phyloP scores from a whole-genome alignment of 352 stramenopile genomes.

The Pythium guiyangense region DNA sequence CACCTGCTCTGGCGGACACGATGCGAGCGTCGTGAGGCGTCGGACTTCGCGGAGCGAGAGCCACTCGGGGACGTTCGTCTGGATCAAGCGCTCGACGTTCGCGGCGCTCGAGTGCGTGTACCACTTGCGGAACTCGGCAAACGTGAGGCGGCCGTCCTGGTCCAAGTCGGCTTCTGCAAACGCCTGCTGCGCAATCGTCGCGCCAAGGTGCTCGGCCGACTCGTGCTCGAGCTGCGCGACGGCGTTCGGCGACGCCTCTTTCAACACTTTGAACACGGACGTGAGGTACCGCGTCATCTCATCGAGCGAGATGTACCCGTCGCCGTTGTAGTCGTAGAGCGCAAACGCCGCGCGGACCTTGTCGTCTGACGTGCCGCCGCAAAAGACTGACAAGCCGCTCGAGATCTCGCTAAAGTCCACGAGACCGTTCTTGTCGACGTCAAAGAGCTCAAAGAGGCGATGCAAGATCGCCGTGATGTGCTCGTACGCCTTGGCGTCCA shows the following conservation, averaged over 20 bases:
- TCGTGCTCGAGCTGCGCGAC: constrained; percentile 43
- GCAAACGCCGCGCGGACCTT: constrained; percentile 72
- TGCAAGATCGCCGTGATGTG: constrained; percentile 73
- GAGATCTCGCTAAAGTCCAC: constrained; percentile 88
- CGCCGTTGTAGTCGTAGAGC: constrained; percentile 84
- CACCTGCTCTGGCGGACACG: constrained; percentile 67
- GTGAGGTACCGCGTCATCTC: constrained; percentile 87
- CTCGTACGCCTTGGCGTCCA: constrained; percentile 49
- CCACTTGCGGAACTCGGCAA: constrained; percentile 78
- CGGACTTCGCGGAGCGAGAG: constrained; percentile 72
- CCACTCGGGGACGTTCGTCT: constrained; percentile 77
- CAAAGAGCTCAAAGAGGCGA: constrained; percentile 78
- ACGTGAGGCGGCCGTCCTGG: constrained; percentile 63
- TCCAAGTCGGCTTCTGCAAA: constrained; percentile 74
- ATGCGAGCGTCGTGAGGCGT: constrained; percentile 67
- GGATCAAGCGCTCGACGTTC: constrained; percentile 74
- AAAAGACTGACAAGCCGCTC: constrained; percentile 81
- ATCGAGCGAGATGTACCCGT: constrained; percentile 78
- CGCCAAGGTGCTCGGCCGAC: constrained; percentile 56
- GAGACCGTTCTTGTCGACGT: constrained; percentile 79
- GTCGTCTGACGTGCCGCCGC: constrained; percentile 71
- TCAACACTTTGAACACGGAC: constrained; percentile 79
- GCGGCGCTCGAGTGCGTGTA: constrained; percentile 70
- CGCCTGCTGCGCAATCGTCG: constrained; percentile 60
- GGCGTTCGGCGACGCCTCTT: constrained; percentile 56